phyloP scores from a whole-genome alignment of 2,329 filamentous ascomycete genomes.

The Fusarium algeriense region DNA sequence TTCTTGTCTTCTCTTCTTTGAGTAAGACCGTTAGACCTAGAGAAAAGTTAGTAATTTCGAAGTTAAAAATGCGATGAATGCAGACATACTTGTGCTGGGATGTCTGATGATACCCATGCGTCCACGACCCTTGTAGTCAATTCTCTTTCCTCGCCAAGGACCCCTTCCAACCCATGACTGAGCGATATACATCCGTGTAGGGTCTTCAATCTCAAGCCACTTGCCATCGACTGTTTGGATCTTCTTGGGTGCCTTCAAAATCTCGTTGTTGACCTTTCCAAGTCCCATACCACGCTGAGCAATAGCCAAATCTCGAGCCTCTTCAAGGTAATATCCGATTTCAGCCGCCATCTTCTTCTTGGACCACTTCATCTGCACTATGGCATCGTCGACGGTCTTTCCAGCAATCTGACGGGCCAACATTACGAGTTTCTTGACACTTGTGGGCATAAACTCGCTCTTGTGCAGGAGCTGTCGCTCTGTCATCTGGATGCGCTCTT shows the following conservation, averaged over 20 bases:
- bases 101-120: conserved; percentile 74
- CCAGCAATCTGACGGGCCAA: conserved; percentile 90
- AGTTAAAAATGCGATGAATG: neutral
- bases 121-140: conserved; percentile 82
- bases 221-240: conserved; percentile 82
- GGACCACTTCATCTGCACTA: conserved; percentile 94
- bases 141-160: conserved; percentile 65
- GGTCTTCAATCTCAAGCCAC: conserved; percentile 77
- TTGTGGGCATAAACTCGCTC: conserved; percentile 83
- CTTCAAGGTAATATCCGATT: conserved; percentile 81
- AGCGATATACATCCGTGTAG: conserved; percentile 87
- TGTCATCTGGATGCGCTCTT: conserved; percentile 74
- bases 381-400: conserved; percentile 93
- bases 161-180: conserved; percentile 93
- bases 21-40: conserved; percentile 81
- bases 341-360: conserved; percentile 92
- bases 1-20: conserved; percentile 93
- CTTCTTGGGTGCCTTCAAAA: conserved; percentile 56
- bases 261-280: conserved; percentile 57
- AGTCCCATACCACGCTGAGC: conserved; percentile 88
- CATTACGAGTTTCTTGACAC: conserved; percentile 89
- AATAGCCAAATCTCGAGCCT: conserved; percentile 84
- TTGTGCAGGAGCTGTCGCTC: conserved; percentile 69
- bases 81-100: conserved; percentile 78
- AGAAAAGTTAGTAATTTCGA: conserved; percentile 34